Evolutionary conservation across 352 stramenopile genomes (phyloP), one percentile per base, ranked within the genome.

Genomic region (Phytophthora pluvialis): DNA sequence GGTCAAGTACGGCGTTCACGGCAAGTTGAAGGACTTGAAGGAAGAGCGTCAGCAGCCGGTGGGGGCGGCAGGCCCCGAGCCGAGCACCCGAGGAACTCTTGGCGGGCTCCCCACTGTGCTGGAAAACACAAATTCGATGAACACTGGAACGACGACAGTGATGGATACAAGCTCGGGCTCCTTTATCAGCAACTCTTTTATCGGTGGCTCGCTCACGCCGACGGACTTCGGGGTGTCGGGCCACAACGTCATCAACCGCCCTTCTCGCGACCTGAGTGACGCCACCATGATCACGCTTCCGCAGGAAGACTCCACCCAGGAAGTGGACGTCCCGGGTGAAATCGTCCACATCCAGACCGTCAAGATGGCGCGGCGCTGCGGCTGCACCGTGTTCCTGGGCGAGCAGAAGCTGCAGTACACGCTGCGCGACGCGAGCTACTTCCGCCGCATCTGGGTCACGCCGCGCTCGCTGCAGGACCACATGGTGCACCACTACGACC

Each of bases 401-500:
- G 79, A 89, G 50, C 82, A 91, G 59, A 75, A 86, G 51, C 70
- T 93, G 35, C 77, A 86, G 67, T 93, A 91, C 60, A 89, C 81
- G 10, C 45, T 89, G 32, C 82, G 81, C 6, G 79, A 91, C 35
- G 79, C 82, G 4, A 79, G 72, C 44, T 83, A 86, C 57, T 93
- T 93, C 56, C 82, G 83, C 9, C 79, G 81, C 39, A 89, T 93
- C 39, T 88, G 70, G 68, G 72, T 87, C 45, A 93, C 73, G 28
- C 62, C 78, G 3, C 85, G 80, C 29, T 75, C 82, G 3, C 16
- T 89, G 47, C 72, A 84, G 52, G 85, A 93, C 55, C 85, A 93
- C 70, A 87, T 93, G 75, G 77, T 89, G n/a, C 82, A 93, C 57
- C 85, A 93, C 62, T 93, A 93, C 62, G 85, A 91, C 70, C 81